Base-by-base conservation (phyloP, 2,329 filamentous ascomycete genomes). In the Teratosphaeria gauchensis region DNA sequence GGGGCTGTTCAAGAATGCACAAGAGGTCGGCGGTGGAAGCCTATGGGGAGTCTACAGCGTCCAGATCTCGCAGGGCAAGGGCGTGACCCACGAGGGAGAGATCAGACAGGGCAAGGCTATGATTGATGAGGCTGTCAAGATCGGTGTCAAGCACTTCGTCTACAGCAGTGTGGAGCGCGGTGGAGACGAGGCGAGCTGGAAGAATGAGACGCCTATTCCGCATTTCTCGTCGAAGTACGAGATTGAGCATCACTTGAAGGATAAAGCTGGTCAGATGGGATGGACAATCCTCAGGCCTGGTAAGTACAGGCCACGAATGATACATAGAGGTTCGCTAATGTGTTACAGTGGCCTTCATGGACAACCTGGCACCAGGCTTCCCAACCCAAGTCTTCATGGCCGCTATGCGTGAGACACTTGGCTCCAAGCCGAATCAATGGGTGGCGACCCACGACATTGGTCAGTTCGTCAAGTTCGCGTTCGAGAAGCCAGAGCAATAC, bases 141-240 rank as follows among this genome's bases (percentile, higher is more conserved):
- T 80, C 35, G 76, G 77, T 11, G 82, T 88, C 52, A 76, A 78
- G 61, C 79, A 84, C 66, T 86, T 88, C 64, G 80, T 88, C 38
- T 88, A 86, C 72, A 80, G 77, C 55, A 82, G 79, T 56, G 82
- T 86, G 30, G 85, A 88, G 64, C 82, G 85, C 31, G 83, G 84
- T 51, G 84, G 84, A 53, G 69, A 70, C 46, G 78, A 81, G 46
- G 76, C 74, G 19, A 80, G 78, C 56, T 79, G 79, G 71, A 75
- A 80, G 14, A 80, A 78, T 62, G 72, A 77, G 1, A 86, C 84
- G 1, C 69, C 76, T 0, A 77, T 87, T 54, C 80, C 82, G 0
- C 84, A 88, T 70, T 88, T 70, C 60, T 59, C 62, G 48, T 66
- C 63, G 64, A 88, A 88, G 70, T 77, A 83, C 62, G 70, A 78